Conservation (phyloP, 2,329 filamentous ascomycete species). For the Monosporascus ibericus region DNA sequence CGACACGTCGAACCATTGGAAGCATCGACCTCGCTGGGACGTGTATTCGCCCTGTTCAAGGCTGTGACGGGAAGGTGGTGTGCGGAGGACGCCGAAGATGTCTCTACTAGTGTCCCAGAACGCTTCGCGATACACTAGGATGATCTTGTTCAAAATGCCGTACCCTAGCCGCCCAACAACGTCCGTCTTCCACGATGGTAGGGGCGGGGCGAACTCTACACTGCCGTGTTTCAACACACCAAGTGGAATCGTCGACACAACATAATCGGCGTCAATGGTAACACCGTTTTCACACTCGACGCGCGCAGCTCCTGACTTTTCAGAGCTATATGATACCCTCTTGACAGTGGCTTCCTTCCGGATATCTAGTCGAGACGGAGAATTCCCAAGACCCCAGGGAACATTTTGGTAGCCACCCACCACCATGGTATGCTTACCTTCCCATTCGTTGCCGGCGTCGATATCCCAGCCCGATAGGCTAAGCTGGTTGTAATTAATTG, state of each 20-base stretch:
- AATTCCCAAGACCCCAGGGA: conserved; percentile 75
- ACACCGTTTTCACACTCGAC: conserved; percentile 76
- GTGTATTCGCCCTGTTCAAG: conserved; percentile 75
- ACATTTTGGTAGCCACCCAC: conserved; percentile 91
- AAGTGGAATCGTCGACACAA: conserved; percentile 86
- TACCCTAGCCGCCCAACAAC: conserved; percentile 83
- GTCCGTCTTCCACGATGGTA: conserved; percentile 81
- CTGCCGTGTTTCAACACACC: conserved; percentile 82
- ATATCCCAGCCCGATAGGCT: conserved; percentile 94
- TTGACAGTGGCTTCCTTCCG: conserved; percentile 67
- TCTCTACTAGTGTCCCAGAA: conserved; percentile 91
- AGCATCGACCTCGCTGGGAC: conserved; percentile 79
- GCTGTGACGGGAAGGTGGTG: conserved; percentile 63
- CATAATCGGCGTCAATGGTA: conserved; percentile 72
- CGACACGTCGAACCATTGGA: conserved; percentile 95
- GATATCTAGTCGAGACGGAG: conserved; percentile 71
- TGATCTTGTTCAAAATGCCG: conserved; percentile 90
- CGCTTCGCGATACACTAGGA: conserved; percentile 78
- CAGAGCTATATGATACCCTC: conserved; percentile 59
- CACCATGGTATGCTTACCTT: conserved; percentile 89
- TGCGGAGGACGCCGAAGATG: conserved; percentile 87
- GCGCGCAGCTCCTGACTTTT: conserved; percentile 43
- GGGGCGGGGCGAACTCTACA: conserved; percentile 78
- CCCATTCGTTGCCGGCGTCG: conserved; percentile 95
- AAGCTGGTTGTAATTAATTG: conserved; percentile 76